Evolutionary conservation across 2,329 filamentous ascomycete genomes (phyloP).

Genomic region (Endocalyx cinctus): DNA sequence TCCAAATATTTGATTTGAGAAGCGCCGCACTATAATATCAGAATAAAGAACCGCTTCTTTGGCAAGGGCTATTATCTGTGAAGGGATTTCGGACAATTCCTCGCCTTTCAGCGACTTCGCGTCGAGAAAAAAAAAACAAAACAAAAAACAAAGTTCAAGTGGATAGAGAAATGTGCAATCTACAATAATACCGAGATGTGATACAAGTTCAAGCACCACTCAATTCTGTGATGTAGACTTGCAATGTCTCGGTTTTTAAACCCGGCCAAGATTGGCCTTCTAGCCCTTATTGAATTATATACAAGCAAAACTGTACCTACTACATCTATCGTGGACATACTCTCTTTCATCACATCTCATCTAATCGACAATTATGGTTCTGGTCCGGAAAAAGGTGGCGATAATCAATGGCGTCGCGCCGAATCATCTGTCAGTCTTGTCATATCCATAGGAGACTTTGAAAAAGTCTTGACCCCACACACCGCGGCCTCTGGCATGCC

Average conservation of each 20-base stretch:
- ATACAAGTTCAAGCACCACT: no score
- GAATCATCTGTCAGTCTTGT: constrained; percentile 48
- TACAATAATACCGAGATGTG: no score
- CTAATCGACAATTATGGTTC: constrained; percentile 48
- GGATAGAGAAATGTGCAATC: no score
- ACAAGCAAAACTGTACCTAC: constrained; percentile 64
- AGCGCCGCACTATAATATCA: no score
- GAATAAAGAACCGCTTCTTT: no score
- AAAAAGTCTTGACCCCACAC: constrained; percentile 50
- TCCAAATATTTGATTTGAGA: no score
- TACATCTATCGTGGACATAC: constrained; percentile 65
- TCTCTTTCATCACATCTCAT: constrained; percentile 74
- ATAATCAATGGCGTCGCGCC: constrained; percentile 42
- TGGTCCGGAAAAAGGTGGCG: constrained; percentile 23
- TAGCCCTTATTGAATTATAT: constrained; percentile 80
- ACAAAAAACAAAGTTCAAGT: no score
- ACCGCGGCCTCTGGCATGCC: constrained; percentile 56
- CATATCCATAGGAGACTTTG: constrained; percentile 53
- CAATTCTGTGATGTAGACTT: no score
- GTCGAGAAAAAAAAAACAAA: no score
- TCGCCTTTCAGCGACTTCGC: no score
- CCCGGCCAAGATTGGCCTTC: constrained; percentile 79
- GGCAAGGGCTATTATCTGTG: no score
- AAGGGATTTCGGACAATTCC: no score
- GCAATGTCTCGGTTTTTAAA: constrained; percentile 86